These are phyloP conservation scores for Dactylellina cionopaga DNA, from an alignment of 2,329 filamentous ascomycete species.

Conservation along the genomic window DNA sequence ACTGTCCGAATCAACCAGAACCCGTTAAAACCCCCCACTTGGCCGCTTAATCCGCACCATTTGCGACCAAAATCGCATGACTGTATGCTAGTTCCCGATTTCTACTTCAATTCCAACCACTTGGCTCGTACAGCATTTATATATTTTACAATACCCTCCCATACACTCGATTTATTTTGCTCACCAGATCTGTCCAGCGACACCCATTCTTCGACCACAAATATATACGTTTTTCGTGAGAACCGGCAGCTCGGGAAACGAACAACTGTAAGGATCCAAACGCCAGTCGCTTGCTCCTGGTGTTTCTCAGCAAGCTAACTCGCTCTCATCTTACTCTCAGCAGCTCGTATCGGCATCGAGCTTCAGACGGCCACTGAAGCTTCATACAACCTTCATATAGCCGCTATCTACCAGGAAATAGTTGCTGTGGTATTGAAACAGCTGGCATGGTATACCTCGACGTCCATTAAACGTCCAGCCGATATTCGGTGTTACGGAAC, in stretches of 20 bases:
- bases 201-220: too few species aligned
- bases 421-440: neutral
- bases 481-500: neutral
- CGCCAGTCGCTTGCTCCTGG: neutral
- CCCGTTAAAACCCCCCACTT: slow-evolving; percentile 28
- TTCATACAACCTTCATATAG: neutral
- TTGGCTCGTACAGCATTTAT: too few species aligned
- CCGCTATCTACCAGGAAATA: neutral
- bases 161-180: too few species aligned
- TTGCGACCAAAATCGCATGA: slow-evolving; percentile 53
- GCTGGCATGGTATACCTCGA: slow-evolving; percentile 23
- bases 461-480: neutral
- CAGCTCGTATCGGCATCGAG: neutral
- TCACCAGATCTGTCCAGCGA: too few species aligned
- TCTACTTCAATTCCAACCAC: neutral
- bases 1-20: slow-evolving; percentile 5
- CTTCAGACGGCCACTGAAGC: neutral
- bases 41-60: slow-evolving; percentile 24
- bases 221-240: too few species aligned
- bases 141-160: too few species aligned
- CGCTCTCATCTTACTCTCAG: neutral
- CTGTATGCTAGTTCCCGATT: slow-evolving; percentile 11
- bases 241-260: too few species aligned
- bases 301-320: neutral
- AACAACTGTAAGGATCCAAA: neutral